Evolutionary conservation across 495 filamentous ascomycete genomes (phyloP), one percentile per base, ranked within the genome.

Genomic region (Paragyromitra xinjiangensis): DNA sequence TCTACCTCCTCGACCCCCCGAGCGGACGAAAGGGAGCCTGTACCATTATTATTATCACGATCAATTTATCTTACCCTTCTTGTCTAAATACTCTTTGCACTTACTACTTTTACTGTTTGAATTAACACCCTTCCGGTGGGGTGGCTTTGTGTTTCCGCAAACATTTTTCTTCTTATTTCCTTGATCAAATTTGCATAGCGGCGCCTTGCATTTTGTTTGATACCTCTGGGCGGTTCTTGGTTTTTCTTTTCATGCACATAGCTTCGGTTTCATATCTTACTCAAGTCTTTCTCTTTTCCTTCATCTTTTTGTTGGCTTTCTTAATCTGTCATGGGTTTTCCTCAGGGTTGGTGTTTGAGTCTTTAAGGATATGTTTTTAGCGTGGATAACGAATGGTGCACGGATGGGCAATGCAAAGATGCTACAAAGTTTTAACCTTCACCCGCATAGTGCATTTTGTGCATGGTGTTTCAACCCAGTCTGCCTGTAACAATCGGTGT

Each of bases 1-100:
- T 65, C 44, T 65, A 66, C 34, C 19, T 77, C 50, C 73, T 77
- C 69, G 74, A 73, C 69, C 73, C 61, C 42, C 59, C 74, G 61
- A 71, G 73, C 50, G 40, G 67, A 65, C 56, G 68, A 71, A 77
- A 77, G 39, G 51, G 42, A 61, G 22, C 34, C 50, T 78, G 67
- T 79, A 79, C 62, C 53, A 67, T 59, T 64, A 51, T 64, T 71
- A 53, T 64, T 71, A 12, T 53, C 67, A 6, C 61, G 63, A 61
- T 40, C 67, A 71, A 55, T 62, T 39, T 61, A 59, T 39, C 44
- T 66, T 69, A 14, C 48, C 5, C 51, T 77, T 77, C 74, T 77
- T 77, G 74, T 65, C 40, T 37, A 77, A 77, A 77, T 67, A 71
- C 26, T 75, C 8, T 34, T 61, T 45, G 19, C 62, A 29, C 50